Evolutionary conservation across 2,329 filamentous ascomycete species (phyloP), one percentile per base, ranked within the genome.

Genomic region (Calcarisporium arbuscula): DNA sequence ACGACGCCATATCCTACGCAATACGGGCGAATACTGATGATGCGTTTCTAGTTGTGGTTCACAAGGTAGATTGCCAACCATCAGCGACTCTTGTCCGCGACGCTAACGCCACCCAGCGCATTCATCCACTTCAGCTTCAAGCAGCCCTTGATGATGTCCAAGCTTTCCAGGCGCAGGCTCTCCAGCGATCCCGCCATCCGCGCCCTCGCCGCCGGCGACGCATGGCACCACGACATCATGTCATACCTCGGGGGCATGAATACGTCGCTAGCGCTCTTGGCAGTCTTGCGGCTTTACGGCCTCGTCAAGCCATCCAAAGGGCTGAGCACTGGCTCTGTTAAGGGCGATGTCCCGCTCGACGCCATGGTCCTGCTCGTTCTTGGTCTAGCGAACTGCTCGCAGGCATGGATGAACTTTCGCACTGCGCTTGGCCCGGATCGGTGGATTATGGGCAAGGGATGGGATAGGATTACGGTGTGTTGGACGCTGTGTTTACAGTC

Each of bases 371-470:
- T 52, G 21, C 18, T 41, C 6, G 48, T 52, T 19, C 43, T 50
- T 8, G 45, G 47, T 1, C 15, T 47, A 6, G 50, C 40, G 8
- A 52, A 52, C 38, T 42, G 40, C 28, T 51, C 48, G 10, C 50
- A 51, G 46, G 47, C 46, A 8, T 35, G 40, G 26, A 35, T 48
- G 19, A 51, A 52, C 34, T 51, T 52, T 27, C 25, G 30, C 5
- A 28, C 34, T 17, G 43, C 35, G 12, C 29, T 39, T 7, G 19
- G 28, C 12, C 36, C 22, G 4, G 41, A 46, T 12, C 35, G 50
- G 11, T 52, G 46, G 48, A 49, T 51, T 28, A 50, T 51, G 46
- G 50, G 48, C 27, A 52, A 40, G 26, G 49, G 49, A 6, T 36
- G 49, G 3, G 49, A 51, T 20, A 30, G 39, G 6, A 51, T 50